phyloP scores from a whole-genome alignment of 2,329 filamentous ascomycete genomes.

The Phialocephala sp. region DNA sequence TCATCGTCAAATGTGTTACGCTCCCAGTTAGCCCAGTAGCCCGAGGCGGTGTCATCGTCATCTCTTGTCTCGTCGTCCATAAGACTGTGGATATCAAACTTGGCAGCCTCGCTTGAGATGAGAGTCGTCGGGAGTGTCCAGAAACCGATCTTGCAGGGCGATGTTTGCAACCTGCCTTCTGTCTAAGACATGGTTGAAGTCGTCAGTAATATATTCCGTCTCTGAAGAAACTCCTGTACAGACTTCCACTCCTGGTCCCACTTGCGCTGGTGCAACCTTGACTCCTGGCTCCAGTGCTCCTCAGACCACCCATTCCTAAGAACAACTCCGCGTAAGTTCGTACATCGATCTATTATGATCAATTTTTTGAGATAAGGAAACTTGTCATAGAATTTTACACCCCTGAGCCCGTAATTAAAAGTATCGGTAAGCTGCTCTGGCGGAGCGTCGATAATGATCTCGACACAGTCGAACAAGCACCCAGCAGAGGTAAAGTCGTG shows the following conservation, averaged over 20 bases:
- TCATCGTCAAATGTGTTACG: slow-evolving; percentile 1
- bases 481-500: not conserved
- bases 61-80: not conserved
- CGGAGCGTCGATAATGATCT: not conserved
- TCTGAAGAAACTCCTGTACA: not conserved
- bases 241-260: not conserved
- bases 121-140: not conserved
- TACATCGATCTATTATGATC: not conserved
- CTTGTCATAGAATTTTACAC: not conserved
- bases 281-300: not conserved
- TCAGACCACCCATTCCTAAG: not conserved
- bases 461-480: not conserved
- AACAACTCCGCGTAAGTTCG: not conserved
- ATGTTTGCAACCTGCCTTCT: not conserved
- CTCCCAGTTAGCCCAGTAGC: not conserved
- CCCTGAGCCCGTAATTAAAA: not conserved
- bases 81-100: slow-evolving; percentile 2
- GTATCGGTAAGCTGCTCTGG: not conserved
- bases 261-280: not conserved
- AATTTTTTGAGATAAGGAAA: not conserved
- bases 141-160: not conserved
- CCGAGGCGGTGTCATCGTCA: not conserved
- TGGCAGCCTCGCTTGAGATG: not conserved
- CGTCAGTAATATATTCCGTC: not conserved
- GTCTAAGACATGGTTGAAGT: not conserved